Evolutionary conservation across 2,329 filamentous ascomycete genomes (phyloP).

Genomic region (Fusarium lyarnte): DNA sequence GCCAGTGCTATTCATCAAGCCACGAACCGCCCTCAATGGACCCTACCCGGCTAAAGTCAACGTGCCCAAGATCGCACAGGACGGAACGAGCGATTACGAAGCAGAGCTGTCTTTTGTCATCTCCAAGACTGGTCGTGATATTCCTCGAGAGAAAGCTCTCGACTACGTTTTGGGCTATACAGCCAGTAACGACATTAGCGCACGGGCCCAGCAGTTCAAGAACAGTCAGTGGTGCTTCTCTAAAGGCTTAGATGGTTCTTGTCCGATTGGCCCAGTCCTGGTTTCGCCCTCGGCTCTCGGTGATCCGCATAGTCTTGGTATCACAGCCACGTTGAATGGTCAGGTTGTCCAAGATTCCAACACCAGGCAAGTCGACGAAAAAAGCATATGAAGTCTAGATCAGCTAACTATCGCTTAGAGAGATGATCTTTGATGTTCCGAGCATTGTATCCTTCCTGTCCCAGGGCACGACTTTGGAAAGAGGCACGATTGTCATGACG

Average conservation of each 20-base stretch:
- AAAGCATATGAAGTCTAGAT: not conserved
- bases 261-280: not conserved
- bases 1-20: not conserved
- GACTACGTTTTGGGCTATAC: not conserved
- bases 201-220: not conserved
- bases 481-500: not conserved
- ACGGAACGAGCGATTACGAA: not conserved
- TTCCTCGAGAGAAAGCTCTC: not conserved
- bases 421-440: not conserved
- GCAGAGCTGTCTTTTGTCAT: not conserved
- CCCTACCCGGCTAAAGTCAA: not conserved
- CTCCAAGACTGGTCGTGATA: not conserved
- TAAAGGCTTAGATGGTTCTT: not conserved
- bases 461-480: not conserved
- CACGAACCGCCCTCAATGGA: not conserved
- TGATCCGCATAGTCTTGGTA: not conserved
- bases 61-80: not conserved
- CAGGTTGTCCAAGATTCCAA: not conserved
- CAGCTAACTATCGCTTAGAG: not conserved
- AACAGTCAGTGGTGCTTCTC: not conserved
- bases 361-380: not conserved
- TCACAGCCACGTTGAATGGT: not conserved
- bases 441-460: not conserved
- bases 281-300: not conserved
- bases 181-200: not conserved